A percentile compares a stretch with the other conserved stretches of the same genome.
Conservation (phyloP, 2,329 filamentous ascomycete species). For the Fusarium bactridioides region DNA sequence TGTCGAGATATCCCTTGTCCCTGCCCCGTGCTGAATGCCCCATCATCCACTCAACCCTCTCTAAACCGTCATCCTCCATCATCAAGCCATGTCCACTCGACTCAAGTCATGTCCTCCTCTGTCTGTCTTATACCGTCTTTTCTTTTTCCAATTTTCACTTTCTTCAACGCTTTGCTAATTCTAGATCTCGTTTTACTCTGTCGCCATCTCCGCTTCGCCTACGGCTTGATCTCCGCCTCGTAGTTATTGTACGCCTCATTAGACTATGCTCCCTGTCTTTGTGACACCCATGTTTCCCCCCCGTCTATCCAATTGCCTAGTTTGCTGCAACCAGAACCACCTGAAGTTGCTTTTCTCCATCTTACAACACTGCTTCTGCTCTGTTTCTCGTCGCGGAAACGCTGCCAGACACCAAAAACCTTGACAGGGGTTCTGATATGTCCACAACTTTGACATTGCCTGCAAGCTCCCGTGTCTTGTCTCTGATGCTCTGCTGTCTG, state of each 20-base stretch:
- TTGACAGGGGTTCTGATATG: slow-evolving; percentile 21
- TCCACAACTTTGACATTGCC: slow-evolving; percentile 24
- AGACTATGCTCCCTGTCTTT: slow-evolving; percentile 29
- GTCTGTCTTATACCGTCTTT: slow-evolving; percentile 6
- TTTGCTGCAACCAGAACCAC: slow-evolving; percentile 24
- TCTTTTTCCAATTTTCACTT: not conserved
- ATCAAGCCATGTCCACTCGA: slow-evolving; percentile 13
- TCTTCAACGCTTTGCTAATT: not conserved
- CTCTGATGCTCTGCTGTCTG: slow-evolving; percentile 14
- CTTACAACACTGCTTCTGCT: slow-evolving; percentile 1
- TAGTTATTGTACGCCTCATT: slow-evolving; percentile 16
- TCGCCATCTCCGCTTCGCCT: slow-evolving; percentile 16
- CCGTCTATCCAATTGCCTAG: slow-evolving; percentile 15
- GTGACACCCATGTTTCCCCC: slow-evolving; percentile 30
- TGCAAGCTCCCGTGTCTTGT: slow-evolving; percentile 37
- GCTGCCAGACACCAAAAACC: not conserved
- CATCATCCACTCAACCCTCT: slow-evolving; percentile 35
- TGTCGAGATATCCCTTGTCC: slow-evolving; percentile 35
- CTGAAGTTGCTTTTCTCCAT: slow-evolving; percentile 32
- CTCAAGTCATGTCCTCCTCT: not conserved
- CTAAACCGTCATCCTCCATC: slow-evolving; percentile 27
- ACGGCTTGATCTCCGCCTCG: slow-evolving; percentile 16
- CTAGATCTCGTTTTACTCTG: not conserved
- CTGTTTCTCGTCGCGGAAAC: slow-evolving; percentile 9
- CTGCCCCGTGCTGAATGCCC: slow-evolving; percentile 40